Evolutionary conservation across 1,139 yeast genomes (phyloP).

Genomic region (Citeromyces siamensis): DNA sequence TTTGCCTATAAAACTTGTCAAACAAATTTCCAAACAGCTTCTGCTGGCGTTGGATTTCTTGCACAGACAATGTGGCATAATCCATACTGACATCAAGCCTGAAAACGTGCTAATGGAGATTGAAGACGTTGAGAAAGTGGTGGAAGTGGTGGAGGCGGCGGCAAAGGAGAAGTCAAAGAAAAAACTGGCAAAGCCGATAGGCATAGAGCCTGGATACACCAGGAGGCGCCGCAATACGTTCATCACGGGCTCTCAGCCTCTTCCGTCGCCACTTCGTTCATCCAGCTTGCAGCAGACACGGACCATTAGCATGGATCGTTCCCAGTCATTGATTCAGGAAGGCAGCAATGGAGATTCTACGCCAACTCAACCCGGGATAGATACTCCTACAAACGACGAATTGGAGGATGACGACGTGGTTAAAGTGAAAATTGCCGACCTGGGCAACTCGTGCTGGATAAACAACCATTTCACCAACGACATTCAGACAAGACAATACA

Average conservation of each 20-base stretch:
- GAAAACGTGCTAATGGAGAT: constrained; percentile 76
- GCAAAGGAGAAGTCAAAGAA: constrained; percentile 21
- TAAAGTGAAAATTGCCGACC: constrained; percentile 64
- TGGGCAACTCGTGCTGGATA: constrained; percentile 78
- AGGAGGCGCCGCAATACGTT: constrained; percentile 49
- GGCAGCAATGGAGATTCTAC: neutral
- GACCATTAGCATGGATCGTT: neutral
- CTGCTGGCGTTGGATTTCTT: constrained; percentile 67
- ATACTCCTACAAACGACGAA: constrained; percentile 20
- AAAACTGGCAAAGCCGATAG: constrained; percentile 1
- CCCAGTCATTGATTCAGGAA: neutral
- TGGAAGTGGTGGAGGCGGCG: constrained; percentile 42
- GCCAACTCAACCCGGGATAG: constrained; percentile 5
- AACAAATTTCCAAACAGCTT: constrained; percentile 72
- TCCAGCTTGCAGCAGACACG: constrained; percentile 9
- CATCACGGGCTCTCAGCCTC: constrained; percentile 47
- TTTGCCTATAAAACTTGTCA: constrained; percentile 60
- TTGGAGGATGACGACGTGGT: constrained; percentile 25
- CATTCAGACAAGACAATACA: constrained; percentile 77
- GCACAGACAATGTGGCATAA: constrained; percentile 80
- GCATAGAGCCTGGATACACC: constrained; percentile 21
- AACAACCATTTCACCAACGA: constrained; percentile 69
- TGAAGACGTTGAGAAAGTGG: constrained; percentile 63
- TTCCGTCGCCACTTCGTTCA: constrained; percentile 25
- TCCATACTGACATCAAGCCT: constrained; percentile 85